Percentiles rank a stretch among this genome's conserved stretches.
These are phyloP conservation scores for Mucor mucedo DNA, from an alignment of 371 early-diverging fungal species.

Conservation along the genomic window DNA sequence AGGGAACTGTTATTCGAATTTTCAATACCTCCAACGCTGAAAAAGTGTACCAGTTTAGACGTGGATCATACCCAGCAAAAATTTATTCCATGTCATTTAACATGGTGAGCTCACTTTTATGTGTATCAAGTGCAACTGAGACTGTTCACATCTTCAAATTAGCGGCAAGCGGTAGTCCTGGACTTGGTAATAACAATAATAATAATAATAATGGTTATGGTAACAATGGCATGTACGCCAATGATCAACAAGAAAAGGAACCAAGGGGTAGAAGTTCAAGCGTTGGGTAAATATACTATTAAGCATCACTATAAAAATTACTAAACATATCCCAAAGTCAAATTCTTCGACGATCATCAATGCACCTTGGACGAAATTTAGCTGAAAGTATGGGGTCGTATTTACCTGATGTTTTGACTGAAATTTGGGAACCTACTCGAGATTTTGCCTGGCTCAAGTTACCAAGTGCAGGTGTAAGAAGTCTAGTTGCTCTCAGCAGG, in stretches of 20 bases:
- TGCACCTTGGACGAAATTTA: slow-evolving; percentile 63
- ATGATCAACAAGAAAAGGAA: slow-evolving; percentile 24
- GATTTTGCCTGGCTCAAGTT: slow-evolving; percentile 93
- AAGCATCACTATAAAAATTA: not conserved
- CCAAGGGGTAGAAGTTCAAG: slow-evolving; percentile 34
- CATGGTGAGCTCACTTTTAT: slow-evolving; percentile 75
- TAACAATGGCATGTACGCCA: slow-evolving; percentile 18
- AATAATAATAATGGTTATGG: slow-evolving; percentile 14
- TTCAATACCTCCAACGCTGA: slow-evolving; percentile 88
- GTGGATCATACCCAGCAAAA: slow-evolving; percentile 90
- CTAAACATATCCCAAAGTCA: slow-evolving; percentile 31
- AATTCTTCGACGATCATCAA: slow-evolving; percentile 63
- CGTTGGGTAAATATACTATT: slow-evolving; percentile 29
- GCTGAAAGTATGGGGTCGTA: slow-evolving; percentile 83
- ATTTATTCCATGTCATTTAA: slow-evolving; percentile 94
- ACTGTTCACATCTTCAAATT: slow-evolving; percentile 97
- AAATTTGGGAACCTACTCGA: slow-evolving; percentile 94
- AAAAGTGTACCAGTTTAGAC: slow-evolving; percentile 92
- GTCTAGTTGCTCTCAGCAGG: slow-evolving; percentile 82
- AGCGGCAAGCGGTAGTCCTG: slow-evolving; percentile 25
- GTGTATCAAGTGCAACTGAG: slow-evolving; percentile 92
- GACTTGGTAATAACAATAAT: not conserved
- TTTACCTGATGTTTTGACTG: slow-evolving; percentile 86
- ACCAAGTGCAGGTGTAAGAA: slow-evolving; percentile 81
- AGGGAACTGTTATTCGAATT: slow-evolving; percentile 97